These are phyloP conservation scores for Vigna radiata DNA, from an alignment of 306 rosid genomes.

Conservation along the genomic window DNA sequence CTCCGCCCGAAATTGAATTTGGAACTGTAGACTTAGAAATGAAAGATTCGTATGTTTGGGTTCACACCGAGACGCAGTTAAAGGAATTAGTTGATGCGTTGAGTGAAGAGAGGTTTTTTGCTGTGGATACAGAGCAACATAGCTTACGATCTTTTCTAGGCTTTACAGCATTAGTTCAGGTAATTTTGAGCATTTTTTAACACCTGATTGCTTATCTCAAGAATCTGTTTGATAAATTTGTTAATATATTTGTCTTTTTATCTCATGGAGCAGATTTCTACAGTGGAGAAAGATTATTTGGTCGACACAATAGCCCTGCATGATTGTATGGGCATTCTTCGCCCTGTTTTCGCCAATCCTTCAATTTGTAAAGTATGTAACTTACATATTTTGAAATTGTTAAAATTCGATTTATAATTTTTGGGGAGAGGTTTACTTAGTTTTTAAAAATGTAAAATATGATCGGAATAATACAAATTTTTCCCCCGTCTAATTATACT, in stretches of 20 bases:
- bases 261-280: constrained; percentile 68
- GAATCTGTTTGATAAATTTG: constrained; percentile 30
- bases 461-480: constrained; percentile 5
- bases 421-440: not conserved
- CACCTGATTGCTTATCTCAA: not conserved
- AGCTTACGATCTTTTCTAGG: constrained; percentile 80
- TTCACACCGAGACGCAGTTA: constrained; percentile 67
- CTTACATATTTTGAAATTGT: constrained; percentile 34
- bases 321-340: constrained; percentile 73
- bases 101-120: constrained; percentile 62
- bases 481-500: not conserved
- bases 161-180: constrained; percentile 87
- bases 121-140: constrained; percentile 95
- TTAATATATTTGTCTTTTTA: not conserved
- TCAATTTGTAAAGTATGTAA: constrained; percentile 79
- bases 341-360: constrained; percentile 75
- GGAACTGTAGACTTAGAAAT: constrained; percentile 48
- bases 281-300: constrained; percentile 80
- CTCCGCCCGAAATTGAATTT: constrained; percentile 54
- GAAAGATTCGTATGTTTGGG: constrained; percentile 71
- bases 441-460: not conserved
- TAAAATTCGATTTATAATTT: constrained; percentile 19
- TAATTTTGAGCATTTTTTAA: constrained; percentile 33
- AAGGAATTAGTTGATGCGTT: constrained; percentile 62
- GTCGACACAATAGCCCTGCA: constrained; percentile 87